Evolutionary conservation across 805 yeast species (phyloP), one percentile per base, ranked within the genome.

Genomic region (Groenewaldozyma tartarivorans): DNA sequence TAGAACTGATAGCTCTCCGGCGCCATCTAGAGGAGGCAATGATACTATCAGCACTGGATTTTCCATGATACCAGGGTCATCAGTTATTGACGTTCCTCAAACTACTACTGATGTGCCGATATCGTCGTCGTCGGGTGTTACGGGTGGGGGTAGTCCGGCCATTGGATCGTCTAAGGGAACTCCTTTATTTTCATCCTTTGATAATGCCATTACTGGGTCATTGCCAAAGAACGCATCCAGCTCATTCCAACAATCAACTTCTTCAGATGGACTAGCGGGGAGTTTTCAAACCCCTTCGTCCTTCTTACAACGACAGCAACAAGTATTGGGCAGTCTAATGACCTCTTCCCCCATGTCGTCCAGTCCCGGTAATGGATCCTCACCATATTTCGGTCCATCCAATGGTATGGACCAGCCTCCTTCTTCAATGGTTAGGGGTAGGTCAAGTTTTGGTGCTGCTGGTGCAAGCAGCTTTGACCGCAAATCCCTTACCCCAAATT

Each of bases 81-180:
- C 29, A 13, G 16, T 22, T 7, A 36, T 36, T 11, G 39, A 36
- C 16, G 39, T 36, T 7, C 43, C 43, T 7, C 7, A 13, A 11
- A 39, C 43, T n/a, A 39, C 43, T 21, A 30, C 42, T 20, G 35
- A 20, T 24, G 29, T 24, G 7, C 29, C 29, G 29, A 9, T 24
- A 24, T 24, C 29, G 7, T 7, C 29, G 13, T 24, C 29, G 7
- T 24, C 29, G 29, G 7, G 11, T 9, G 7, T 24, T 24, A 24
- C 7, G 11, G 29, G 29, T 7, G 29, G 29, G 13, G 13, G 11
- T 24, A 7, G 29, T 24, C 29, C 29, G 29, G 29, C 11, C 11
- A 13, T 24, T 7, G 29, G 7, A 24, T n/a, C n/a, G n/a, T n/a
- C n/a, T n/a, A n/a, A n/a, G n/a, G n/a, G n/a, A n/a, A n/a, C n/a